phyloP scores from a whole-genome alignment of 2,329 filamentous ascomycete genomes.

The Diplodia sapinea region DNA sequence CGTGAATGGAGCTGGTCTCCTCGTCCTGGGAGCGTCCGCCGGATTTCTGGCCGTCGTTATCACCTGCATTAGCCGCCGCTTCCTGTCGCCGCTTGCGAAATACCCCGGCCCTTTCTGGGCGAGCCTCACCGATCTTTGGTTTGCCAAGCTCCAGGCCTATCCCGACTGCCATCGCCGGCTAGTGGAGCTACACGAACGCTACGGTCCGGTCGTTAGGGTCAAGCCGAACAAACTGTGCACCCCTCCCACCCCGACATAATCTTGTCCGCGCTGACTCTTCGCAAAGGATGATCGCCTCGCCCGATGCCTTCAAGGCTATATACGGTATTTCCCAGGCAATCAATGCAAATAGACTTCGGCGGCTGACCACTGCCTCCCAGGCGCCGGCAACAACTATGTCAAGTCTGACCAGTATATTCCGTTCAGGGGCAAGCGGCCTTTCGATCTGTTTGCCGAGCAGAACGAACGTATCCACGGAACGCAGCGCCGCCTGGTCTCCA shows the following conservation, averaged over 20 bases:
- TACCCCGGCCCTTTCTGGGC: constrained; percentile 42
- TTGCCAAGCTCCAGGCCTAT: constrained; percentile 38
- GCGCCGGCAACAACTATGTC: not conserved
- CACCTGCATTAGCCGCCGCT: constrained; percentile 30
- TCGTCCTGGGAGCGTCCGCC: too few relatives aligned
- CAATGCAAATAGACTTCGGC: not conserved
- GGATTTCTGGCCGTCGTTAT: too few relatives aligned
- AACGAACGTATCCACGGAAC: not conserved
- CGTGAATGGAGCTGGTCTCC: too few relatives aligned
- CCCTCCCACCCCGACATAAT: too few relatives aligned
- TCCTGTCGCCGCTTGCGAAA: constrained; percentile 36
- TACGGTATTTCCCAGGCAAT: not conserved
- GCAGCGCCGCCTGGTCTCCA: constrained; percentile 12
- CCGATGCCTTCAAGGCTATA: constrained; percentile 1
- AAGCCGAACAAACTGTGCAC: constrained; percentile 12
- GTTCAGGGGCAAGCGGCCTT: not conserved
- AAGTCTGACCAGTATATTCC: not conserved
- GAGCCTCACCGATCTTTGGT: constrained; percentile 39
- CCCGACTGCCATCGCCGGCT: constrained; percentile 41
- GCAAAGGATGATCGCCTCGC: not conserved
- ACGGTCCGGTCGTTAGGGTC: constrained; percentile 38
- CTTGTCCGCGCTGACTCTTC: not conserved
- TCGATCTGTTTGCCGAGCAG: not conserved
- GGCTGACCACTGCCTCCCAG: not conserved
- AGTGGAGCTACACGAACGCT: constrained; percentile 39